Percentiles rank a stretch among this genome's conserved stretches.
These are phyloP conservation scores for Cladochytrium replicatum DNA, from an alignment of 192 early-diverging fungal genomes.

Conservation along the genomic window DNA sequence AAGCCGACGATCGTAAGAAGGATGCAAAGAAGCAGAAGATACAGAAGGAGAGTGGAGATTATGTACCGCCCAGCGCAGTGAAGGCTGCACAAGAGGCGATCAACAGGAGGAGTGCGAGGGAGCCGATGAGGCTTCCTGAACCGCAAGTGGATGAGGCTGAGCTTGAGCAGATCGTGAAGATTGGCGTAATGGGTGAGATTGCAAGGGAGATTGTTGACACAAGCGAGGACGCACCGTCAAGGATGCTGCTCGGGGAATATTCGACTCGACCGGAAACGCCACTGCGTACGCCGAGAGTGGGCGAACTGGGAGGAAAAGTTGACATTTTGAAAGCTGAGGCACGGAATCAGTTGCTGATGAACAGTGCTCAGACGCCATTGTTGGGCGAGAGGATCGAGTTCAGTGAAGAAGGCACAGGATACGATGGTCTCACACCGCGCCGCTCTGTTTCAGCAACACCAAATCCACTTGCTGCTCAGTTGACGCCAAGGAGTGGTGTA, in stretches of 20 bases:
- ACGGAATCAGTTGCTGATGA: slow-evolving; percentile 68
- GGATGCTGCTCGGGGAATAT: slow-evolving; percentile 67
- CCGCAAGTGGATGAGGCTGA: slow-evolving; percentile 89
- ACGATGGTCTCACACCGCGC: slow-evolving; percentile 52
- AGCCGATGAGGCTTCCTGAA: slow-evolving; percentile 69
- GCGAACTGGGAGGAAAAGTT: too few species aligned
- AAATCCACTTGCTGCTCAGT: slow-evolving; percentile 56
- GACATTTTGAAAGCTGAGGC: slow-evolving; percentile 73
- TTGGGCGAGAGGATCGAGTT: slow-evolving; percentile 58
- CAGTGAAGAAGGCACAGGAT: slow-evolving; percentile 45
- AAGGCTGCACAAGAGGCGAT: slow-evolving; percentile 63
- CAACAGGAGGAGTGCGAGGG: slow-evolving; percentile 45
- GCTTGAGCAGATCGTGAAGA: slow-evolving; percentile 83
- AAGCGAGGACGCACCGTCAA: slow-evolving; percentile 46
- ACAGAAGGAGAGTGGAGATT: slow-evolving; percentile 43
- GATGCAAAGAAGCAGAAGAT: slow-evolving; percentile 61
- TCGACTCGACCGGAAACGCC: slow-evolving; percentile 42
- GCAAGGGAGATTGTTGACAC: slow-evolving; percentile 58
- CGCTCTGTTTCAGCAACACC: slow-evolving; percentile 55
- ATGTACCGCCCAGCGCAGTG: slow-evolving; percentile 48
- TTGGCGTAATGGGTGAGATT: slow-evolving; percentile 71
- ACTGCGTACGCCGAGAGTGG: slow-evolving; percentile 54
- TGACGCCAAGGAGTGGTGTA: slow-evolving; percentile 27
- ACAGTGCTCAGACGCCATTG: slow-evolving; percentile 70
- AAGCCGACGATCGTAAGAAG: slow-evolving; percentile 70